Base-by-base conservation (phyloP, 2,329 filamentous ascomycete species). In the Penicillium sp. region DNA sequence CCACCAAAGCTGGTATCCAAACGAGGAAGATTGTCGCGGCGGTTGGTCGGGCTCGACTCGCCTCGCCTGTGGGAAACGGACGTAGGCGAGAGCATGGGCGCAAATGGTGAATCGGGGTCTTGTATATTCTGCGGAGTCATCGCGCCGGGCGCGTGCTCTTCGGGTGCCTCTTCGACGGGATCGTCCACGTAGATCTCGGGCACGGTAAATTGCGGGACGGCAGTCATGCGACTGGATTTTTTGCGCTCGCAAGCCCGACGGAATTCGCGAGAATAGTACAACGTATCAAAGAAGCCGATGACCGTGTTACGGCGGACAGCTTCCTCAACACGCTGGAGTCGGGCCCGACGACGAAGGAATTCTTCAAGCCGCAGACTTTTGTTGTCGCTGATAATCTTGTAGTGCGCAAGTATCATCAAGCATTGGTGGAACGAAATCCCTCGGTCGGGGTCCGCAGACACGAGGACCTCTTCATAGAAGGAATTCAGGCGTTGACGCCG, bases 331-430 rank as follows among this genome's bases (percentile, higher is more conserved):
- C 94, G 89, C 74, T 98, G 94, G 50, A 99, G 82, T 54, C 94
- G 87, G 35, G 93, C 92, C 61, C 94, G 88, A 39, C 96, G 91
- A 58, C 94, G 89, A 57, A 99, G 78, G 75, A 96, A 99, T 73
- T 99, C 95, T 70, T 99, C 95, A 2, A 99, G 84, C 61, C 91
- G 89, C 71, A 99, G 80, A 76, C 92, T 96, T 82, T 97, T 97
- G 80, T 89, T 97, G 76, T 99, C 95, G 66, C 89, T 96, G 74
- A 99, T 99, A 70, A 99, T 92, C 70, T 98, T 99, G 82, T 99
- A 96, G 76, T 99, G 95, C 36, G 96, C 94, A 58, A 99, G 82
- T 60, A 96, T 96, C 89, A 99, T 95, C 53, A 99, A 82, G 22
- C 97, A 89, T 6, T 89, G 89, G 3, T 92, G 95, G 75, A 99